Conservation (phyloP, 2,329 filamentous ascomycete species). For the Fusarium sp. region DNA sequence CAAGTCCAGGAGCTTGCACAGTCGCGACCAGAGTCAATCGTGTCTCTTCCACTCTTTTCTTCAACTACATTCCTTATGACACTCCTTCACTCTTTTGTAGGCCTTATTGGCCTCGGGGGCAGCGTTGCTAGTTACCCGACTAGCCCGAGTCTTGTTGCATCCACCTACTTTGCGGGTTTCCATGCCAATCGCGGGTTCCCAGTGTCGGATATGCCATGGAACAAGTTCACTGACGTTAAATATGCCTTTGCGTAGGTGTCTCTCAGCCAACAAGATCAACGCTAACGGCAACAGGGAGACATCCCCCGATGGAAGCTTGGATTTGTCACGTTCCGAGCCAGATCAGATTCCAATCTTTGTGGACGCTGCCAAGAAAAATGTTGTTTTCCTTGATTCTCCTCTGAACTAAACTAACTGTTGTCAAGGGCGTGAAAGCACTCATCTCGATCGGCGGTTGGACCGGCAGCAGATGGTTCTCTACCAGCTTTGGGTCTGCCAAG, state of each 20-base stretch:
- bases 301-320: constrained; percentile 17
- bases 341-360: constrained; percentile 31
- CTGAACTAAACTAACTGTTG: neutral
- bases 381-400: neutral
- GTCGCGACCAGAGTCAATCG: neutral
- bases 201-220: constrained; percentile 32
- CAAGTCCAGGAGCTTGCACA: neutral
- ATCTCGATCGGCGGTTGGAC: constrained; percentile 37
- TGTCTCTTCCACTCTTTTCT: neutral
- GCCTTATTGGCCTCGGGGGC: constrained; percentile 19
- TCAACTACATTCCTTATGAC: constrained; percentile 10
- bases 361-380: constrained; percentile 30
- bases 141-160: constrained; percentile 21
- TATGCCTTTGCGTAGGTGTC: constrained; percentile 39
- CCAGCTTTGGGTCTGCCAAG: constrained; percentile 28
- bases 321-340: constrained; percentile 25
- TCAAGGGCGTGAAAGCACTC: constrained; percentile 32
- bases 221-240: constrained; percentile 39
- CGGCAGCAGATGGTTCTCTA: constrained; percentile 32
- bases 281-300: constrained; percentile 29
- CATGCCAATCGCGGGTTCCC: constrained; percentile 36
- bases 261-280: neutral
- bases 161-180: constrained; percentile 41
- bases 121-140: neutral
- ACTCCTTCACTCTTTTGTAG: constrained; percentile 16